Conservation (phyloP, 2,329 filamentous ascomycete genomes). For the Neofusicoccum cordaticola region DNA sequence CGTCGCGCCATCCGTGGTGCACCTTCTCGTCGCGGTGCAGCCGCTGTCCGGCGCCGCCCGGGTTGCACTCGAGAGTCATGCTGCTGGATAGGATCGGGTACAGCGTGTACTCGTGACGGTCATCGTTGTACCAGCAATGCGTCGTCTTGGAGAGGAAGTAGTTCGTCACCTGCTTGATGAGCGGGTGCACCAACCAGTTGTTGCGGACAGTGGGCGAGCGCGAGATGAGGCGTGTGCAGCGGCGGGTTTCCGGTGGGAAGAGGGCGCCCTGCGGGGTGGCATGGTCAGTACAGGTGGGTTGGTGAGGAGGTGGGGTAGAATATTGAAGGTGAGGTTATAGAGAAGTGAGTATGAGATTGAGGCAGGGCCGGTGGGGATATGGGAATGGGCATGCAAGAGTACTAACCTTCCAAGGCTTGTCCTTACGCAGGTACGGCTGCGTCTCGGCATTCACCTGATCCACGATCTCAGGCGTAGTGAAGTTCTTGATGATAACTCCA, state of each 20-base stretch:
- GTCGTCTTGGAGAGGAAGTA: conserved; percentile 14
- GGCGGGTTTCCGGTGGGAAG: conserved; percentile 25
- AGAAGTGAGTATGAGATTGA: neutral
- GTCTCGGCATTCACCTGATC: conserved; percentile 39
- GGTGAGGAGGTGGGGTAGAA: too few relatives aligned
- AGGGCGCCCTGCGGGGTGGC: conserved; percentile 13
- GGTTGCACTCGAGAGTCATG: conserved; percentile 29
- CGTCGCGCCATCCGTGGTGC: conserved; percentile 28
- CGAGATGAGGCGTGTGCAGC: conserved; percentile 22
- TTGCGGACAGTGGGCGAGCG: conserved; percentile 21
- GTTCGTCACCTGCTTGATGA: conserved; percentile 5
- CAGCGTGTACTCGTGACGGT: neutral
- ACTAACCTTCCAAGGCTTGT: conserved; percentile 26
- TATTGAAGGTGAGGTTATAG: too few relatives aligned
- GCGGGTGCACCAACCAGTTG: conserved; percentile 22
- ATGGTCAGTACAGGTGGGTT: neutral
- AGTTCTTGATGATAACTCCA: conserved; percentile 38
- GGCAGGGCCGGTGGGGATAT: too few relatives aligned
- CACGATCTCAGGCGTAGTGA: conserved; percentile 33
- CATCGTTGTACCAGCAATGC: conserved; percentile 11
- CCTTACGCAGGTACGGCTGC: conserved; percentile 26
- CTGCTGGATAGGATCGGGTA: conserved; percentile 5
- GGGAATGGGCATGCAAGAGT: too few relatives aligned
- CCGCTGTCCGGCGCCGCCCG: conserved; percentile 40
- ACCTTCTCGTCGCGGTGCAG: conserved; percentile 40